Base-by-base conservation (phyloP, 352 stramenopile species). In the Pythium monospermum region DNA sequence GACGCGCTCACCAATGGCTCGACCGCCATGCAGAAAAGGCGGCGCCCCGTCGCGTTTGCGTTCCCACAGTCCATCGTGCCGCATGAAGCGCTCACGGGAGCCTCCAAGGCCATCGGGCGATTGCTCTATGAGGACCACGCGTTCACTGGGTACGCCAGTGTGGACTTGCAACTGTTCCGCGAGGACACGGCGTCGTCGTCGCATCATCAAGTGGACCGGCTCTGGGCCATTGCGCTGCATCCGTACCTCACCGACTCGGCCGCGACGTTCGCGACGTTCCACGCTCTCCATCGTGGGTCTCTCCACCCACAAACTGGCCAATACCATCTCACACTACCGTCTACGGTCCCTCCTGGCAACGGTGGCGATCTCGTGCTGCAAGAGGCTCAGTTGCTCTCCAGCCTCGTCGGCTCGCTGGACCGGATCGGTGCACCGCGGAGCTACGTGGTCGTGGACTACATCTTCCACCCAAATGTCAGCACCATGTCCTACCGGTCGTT, bases 21-120 rank as follows among this genome's bases (percentile, higher is more conserved):
- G 4, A 54, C 64, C 33, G 41, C 36, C 19, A 40, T 22, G 16
- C 48, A 76, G 22, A 54, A 53, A 26, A 62, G 58, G 16, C 73
- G 73, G 2, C 50, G 50, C 47, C 61, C 68, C 13, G 47, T 90
- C 13, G 79, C 73, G 10, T 87, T 70, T 44, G 68, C 83, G 15
- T 93, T 92, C 55, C 87, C 87, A 10, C 86, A 96, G 61, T 81
- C 69, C 4, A 54, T 69, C 26, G 76, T 88, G n/a, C 83, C 85
- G 3, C 69, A 85, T 37, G 69, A 86, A 46, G 85, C 86, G 2
- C 57, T 96, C 26, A 64, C 73, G 21, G 82, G 81, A 13, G 81
- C 78, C 11, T 64, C 77, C n/a, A 59, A 45, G 15, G 78, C 78
- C 10, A 65, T 92, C 22, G 78, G 56, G 6, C 55, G 66, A 6